Conservation (phyloP, 371 early-diverging fungal species). For the Apophysomyces variabilis region DNA sequence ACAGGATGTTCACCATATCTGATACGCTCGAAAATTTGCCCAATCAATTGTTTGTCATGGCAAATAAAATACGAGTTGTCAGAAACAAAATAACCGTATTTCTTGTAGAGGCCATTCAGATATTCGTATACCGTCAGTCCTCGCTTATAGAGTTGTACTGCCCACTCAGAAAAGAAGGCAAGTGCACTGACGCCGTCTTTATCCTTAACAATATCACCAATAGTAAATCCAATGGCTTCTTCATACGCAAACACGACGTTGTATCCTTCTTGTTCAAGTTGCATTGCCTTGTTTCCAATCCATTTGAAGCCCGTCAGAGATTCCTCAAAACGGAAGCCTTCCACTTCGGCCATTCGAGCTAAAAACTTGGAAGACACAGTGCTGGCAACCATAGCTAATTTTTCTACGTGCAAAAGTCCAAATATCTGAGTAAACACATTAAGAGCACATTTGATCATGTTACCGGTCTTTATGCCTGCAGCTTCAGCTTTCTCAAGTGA, state of each 20-base stretch:
- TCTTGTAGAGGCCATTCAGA: constrained; percentile 74
- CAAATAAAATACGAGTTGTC: constrained; percentile 91
- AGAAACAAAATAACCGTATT: constrained; percentile 88
- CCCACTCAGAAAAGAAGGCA: constrained; percentile 83
- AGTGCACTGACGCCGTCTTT: constrained; percentile 90
- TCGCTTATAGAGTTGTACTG: constrained; percentile 67
- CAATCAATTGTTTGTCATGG: constrained; percentile 72
- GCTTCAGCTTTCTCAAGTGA: constrained; percentile 65
- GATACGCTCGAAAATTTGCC: constrained; percentile 77
- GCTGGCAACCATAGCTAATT: constrained; percentile 85
- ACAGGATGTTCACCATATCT: constrained; percentile 68
- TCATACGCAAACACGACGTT: constrained; percentile 86
- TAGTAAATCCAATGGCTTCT: constrained; percentile 93
- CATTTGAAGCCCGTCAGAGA: constrained; percentile 97
- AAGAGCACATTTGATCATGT: background rate
- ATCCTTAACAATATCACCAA: constrained; percentile 77
- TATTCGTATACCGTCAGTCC: constrained; percentile 66
- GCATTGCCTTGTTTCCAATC: constrained; percentile 86
- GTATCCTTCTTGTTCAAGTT: constrained; percentile 63
- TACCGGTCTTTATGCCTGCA: constrained; percentile 57
- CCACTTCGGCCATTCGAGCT: constrained; percentile 71
- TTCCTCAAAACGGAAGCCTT: constrained; percentile 87
- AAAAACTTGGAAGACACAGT: constrained; percentile 92
- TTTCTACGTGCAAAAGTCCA: constrained; percentile 37
- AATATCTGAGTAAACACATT: background rate